These are phyloP conservation scores for Microcyclospora pomicola DNA, from an alignment of 2,329 filamentous ascomycete genomes.

Conservation along the genomic window DNA sequence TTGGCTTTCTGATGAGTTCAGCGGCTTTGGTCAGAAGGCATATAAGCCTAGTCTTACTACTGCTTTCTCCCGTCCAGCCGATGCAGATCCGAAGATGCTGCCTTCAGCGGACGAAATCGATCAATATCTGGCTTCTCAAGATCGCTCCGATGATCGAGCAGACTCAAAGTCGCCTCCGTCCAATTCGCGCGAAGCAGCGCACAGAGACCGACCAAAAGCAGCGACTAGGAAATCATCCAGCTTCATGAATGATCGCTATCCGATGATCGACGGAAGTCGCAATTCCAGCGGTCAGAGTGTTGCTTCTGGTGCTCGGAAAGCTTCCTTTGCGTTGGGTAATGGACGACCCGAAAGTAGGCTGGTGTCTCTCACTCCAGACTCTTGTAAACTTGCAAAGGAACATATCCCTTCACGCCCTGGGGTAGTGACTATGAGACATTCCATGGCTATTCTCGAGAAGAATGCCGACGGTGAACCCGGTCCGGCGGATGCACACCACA, in stretches of 20 bases:
- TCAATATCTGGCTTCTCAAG: no score
- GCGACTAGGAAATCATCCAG: conserved; percentile 14
- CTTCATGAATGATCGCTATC: conserved; percentile 33
- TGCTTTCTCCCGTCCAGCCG: neutral
- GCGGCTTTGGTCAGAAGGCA: conserved; percentile 18
- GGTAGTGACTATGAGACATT: neutral
- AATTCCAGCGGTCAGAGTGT: conserved; percentile 11
- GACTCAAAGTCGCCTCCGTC: conserved; percentile 2
- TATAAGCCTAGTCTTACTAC: neutral
- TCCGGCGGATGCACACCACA: no score
- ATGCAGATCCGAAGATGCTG: neutral
- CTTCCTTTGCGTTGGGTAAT: neutral
- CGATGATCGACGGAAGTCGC: conserved; percentile 25
- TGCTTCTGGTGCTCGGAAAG: neutral
- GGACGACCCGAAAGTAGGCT: neutral
- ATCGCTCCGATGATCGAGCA: neutral
- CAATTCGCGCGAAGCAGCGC: no score
- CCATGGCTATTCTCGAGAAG: neutral
- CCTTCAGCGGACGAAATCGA: no score
- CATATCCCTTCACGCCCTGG: neutral
- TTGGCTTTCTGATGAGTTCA: conserved; percentile 34
- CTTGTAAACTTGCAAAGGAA: neutral
- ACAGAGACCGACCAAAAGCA: conserved; percentile 1
- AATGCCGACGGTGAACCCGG: neutral
- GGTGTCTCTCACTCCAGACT: neutral